Evolutionary conservation across 139 green algal species (phyloP), one percentile per base, ranked within the genome.

Genomic region (Haematococcus sp.): DNA sequence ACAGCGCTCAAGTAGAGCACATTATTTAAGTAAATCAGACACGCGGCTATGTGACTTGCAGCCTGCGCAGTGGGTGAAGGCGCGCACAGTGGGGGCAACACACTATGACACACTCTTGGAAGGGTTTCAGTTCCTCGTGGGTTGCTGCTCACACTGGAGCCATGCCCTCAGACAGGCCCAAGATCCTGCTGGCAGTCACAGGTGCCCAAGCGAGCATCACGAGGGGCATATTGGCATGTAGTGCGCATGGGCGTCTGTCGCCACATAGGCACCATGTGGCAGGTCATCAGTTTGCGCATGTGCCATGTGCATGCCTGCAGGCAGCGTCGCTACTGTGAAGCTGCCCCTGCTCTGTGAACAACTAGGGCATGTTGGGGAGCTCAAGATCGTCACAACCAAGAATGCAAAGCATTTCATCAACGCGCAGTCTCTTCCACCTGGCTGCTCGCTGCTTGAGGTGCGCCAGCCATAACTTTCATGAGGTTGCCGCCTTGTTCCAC

Each of bases 241-340:
- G 58, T 25, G 52, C 22, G 52, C 52, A 60, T 65, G 25, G 2
- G n/a, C 4, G 58, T 15, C 3, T 35, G 19, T 49, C 7, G 40
- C 40, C 40, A 49, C 40, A 34, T 11, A 65, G 58, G 63, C 35
- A 58, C 34, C 34, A 56, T 16, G 34, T 52, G 3, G 17, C 22
- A 22, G n/a, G 54, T 5, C 16, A 61, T 61, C 17, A 31, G 17
- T 17, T 17, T 25, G 27, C 27, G 22, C 54, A 25, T 5, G 16
- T 5, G 63, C 4, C 63, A 59, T 51, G 22, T 52, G 35, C 22
- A 56, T 65, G 40, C 7, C 25, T 19, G 49, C 74, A 80, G 74
- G 74, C 23, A 80, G 74, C 28, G 74, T 80, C 15, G 74, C 74
- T 35, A 35, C 65, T 20, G 68, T 80, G 25, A 80, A 80, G 65